Conservation (phyloP, 345 rosid species). For the Boechera retrofracta region DNA sequence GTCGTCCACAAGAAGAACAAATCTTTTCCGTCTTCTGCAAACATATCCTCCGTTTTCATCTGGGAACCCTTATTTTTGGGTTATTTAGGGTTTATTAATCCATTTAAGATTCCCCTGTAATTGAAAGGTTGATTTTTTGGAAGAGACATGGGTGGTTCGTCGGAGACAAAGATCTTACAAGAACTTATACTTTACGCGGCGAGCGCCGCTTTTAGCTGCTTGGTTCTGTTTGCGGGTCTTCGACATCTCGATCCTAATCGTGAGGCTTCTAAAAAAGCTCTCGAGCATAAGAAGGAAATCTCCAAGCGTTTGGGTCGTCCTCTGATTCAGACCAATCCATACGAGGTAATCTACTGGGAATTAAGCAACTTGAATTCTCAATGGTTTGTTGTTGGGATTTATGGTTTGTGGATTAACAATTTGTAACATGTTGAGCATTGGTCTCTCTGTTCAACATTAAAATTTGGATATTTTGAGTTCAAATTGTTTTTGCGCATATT, state of each 20-base stretch:
- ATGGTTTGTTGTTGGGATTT: neutral
- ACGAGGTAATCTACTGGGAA: constrained; percentile 58
- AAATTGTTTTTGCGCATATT: neutral
- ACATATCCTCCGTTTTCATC: constrained; percentile 16
- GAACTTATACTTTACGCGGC: constrained; percentile 88
- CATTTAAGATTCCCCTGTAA: neutral
- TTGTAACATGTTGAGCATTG: neutral
- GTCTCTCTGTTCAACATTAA: constrained; percentile 8
- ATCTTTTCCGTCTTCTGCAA: constrained; percentile 5
- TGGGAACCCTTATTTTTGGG: neutral
- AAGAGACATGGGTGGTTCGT: constrained; percentile 57
- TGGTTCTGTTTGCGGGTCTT: constrained; percentile 86
- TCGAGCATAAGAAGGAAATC: constrained; percentile 90
- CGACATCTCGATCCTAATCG: constrained; percentile 92
- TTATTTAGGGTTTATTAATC: neutral
- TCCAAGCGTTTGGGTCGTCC: constrained; percentile 93
- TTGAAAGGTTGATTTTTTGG: constrained; percentile 11
- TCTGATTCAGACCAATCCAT: constrained; percentile 81
- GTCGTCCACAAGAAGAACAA: constrained; percentile 38
- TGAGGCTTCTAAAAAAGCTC: constrained; percentile 88
- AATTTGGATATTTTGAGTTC: neutral
- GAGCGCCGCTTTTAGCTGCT: constrained; percentile 91
- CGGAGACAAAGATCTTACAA: constrained; percentile 82
- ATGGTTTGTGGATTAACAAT: neutral
- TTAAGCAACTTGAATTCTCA: neutral